These are phyloP conservation scores for Stephania yunnanensis DNA, from an alignment of 164 flowering plant genomes.

Conservation along the genomic window DNA sequence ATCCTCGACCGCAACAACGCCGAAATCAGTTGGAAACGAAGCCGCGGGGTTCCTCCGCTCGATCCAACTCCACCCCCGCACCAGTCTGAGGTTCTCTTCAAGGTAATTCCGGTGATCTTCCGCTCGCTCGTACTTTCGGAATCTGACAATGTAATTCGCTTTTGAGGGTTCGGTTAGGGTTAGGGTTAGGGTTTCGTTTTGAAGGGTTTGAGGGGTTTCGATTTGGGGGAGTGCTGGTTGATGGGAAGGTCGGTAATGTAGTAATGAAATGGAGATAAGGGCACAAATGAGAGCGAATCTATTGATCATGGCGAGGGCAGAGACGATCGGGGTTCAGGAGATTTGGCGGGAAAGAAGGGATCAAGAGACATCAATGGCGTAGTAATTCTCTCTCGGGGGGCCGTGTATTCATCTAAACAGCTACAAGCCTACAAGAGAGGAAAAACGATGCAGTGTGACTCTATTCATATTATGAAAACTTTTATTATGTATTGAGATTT, in stretches of 20 bases:
- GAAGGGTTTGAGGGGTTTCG: not conserved
- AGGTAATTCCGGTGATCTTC: conserved; percentile 53
- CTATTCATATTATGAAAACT: too few species aligned
- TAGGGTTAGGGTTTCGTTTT: conserved; percentile 7
- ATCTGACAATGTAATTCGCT: conserved; percentile 69
- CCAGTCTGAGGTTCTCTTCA: conserved; percentile 25
- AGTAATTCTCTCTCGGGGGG: too few species aligned
- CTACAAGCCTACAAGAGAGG: too few species aligned
- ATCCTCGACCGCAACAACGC: conserved; percentile 54
- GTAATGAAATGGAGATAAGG: conserved; percentile 30
- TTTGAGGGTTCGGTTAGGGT: conserved; percentile 13
- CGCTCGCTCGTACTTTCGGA: conserved; percentile 47
- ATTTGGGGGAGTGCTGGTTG: conserved; percentile 9
- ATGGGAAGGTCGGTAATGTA: conserved; percentile 18
- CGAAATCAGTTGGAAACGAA: conserved; percentile 82
- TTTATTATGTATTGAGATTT: too few species aligned
- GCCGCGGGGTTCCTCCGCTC: conserved; percentile 72
- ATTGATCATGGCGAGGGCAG: conserved; percentile 10
- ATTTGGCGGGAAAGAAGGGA: conserved; percentile 17
- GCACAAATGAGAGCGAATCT: conserved; percentile 24
- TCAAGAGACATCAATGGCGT: conserved; percentile 5
- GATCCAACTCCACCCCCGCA: conserved; percentile 79
- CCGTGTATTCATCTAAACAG: too few species aligned
- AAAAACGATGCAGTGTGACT: too few species aligned
- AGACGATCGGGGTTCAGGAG: not conserved